Evolutionary conservation across 805 yeast genomes (phyloP).

Genomic region (Wickerhamiella occidentalis): DNA sequence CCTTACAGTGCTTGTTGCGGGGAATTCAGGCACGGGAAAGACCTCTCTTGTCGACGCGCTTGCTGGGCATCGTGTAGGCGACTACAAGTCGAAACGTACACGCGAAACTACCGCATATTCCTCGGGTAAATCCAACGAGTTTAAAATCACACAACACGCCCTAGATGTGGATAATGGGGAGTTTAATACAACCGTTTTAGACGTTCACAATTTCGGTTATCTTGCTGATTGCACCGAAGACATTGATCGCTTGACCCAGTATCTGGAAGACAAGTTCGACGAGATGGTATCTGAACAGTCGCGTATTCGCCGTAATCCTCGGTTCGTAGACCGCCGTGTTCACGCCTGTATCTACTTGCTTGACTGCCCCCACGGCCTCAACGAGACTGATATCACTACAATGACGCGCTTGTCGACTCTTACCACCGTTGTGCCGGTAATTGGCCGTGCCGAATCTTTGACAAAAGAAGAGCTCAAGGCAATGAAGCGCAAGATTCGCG

Average conservation of each 20-base stretch:
- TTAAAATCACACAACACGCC: conserved; percentile 8
- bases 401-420: conserved; percentile 57
- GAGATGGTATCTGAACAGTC: conserved; percentile 62
- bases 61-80: conserved; percentile 15
- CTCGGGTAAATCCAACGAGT: background rate
- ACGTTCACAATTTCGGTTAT: conserved; percentile 70
- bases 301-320: conserved; percentile 58
- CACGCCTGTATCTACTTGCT: conserved; percentile 72
- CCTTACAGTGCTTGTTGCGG: conserved; percentile 57
- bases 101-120: background rate
- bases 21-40: conserved; percentile 65
- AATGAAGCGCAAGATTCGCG: conserved; percentile 43
- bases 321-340: conserved; percentile 58
- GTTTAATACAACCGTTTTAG: conserved; percentile 37
- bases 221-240: conserved; percentile 48
- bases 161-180: conserved; percentile 1
- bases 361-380: conserved; percentile 40
- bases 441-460: conserved; percentile 68
- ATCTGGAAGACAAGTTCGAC: conserved; percentile 59
- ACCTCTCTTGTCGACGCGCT: conserved; percentile 60
- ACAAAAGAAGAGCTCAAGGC: conserved; percentile 49
- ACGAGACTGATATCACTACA: conserved; percentile 64
- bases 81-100: conserved; percentile 5
- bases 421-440: conserved; percentile 74
- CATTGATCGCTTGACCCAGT: conserved; percentile 39